A percentile compares a stretch with the other conserved stretches of the same genome.
phyloP scores from a whole-genome alignment of 2,329 filamentous ascomycete species.

The Didymella lethalis region DNA sequence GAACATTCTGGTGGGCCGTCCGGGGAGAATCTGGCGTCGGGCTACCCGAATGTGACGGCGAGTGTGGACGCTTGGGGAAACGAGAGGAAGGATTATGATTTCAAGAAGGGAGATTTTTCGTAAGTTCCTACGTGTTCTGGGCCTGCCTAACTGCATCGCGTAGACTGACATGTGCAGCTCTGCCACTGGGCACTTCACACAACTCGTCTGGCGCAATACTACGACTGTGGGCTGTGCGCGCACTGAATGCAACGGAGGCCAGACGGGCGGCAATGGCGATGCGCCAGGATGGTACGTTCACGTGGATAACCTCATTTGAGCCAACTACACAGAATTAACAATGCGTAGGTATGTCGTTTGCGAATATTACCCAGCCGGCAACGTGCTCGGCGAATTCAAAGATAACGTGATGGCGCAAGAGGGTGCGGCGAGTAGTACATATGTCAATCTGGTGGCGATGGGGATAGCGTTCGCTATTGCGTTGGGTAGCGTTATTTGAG shows the following conservation, averaged over 20 bases:
- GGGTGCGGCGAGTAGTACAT: not conserved
- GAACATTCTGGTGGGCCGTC: conserved; percentile 68
- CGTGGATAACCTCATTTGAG: no score
- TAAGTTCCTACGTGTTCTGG: not conserved
- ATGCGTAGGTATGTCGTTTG: conserved; percentile 38
- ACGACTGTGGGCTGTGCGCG: conserved; percentile 36
- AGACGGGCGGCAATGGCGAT: conserved; percentile 19
- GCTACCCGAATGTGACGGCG: conserved; percentile 66
- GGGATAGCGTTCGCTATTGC: not conserved
- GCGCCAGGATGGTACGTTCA: conserved; percentile 34
- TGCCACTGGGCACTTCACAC: conserved; percentile 42
- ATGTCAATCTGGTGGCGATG: not conserved
- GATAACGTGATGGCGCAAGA: conserved; percentile 41
- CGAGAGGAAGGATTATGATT: conserved; percentile 68
- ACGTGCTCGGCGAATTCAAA: conserved; percentile 46
- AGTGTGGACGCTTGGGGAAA: conserved; percentile 72
- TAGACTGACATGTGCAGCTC: conserved; percentile 49
- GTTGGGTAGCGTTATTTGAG: not conserved
- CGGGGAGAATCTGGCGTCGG: conserved; percentile 78
- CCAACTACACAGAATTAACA: not conserved
- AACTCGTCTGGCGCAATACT: conserved; percentile 39
- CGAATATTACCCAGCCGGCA: conserved; percentile 51
- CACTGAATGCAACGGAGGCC: conserved; percentile 25
- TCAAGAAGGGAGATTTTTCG: conserved; percentile 63
- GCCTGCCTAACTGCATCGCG: conserved; percentile 41